phyloP scores from a whole-genome alignment of 805 yeast genomes.

The Diddensiella transvaalensis region DNA sequence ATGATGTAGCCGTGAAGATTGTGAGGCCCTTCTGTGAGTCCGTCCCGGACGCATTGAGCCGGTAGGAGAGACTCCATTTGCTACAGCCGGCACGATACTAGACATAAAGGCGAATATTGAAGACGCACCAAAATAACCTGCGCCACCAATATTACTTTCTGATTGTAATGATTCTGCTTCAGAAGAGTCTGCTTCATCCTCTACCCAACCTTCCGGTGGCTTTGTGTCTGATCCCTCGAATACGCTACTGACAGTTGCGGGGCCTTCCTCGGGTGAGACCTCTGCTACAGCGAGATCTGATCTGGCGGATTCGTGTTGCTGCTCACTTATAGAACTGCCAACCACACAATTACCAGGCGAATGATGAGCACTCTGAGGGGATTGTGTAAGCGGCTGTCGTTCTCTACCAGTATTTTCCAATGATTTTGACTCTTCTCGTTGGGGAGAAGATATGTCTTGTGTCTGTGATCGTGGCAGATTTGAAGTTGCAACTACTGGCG shows the following conservation, averaged over 20 bases:
- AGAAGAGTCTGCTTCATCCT: conserved; percentile 5
- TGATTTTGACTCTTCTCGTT: too few relatives aligned
- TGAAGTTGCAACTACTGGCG: not conserved
- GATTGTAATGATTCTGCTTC: not conserved
- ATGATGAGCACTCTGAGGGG: too few relatives aligned
- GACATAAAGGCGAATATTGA: conserved; percentile 19
- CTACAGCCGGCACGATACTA: conserved; percentile 17
- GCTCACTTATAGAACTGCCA: too few relatives aligned
- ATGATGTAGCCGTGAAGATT: conserved; percentile 2
- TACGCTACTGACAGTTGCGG: not conserved
- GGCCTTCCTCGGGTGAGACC: not conserved
- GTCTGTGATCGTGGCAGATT: too few relatives aligned
- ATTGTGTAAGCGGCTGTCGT: too few relatives aligned
- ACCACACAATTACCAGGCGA: too few relatives aligned
- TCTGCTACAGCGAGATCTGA: too few relatives aligned
- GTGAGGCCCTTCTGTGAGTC: not conserved
- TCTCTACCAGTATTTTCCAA: too few relatives aligned
- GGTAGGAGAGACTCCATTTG: conserved; percentile 4
- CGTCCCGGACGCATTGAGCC: not conserved
- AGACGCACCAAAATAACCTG: conserved; percentile 21
- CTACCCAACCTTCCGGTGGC: conserved; percentile 6
- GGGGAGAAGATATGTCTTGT: too few relatives aligned
- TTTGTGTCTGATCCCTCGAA: conserved; percentile 2
- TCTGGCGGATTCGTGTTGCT: conserved; percentile 1
- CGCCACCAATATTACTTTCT: conserved; percentile 16